Evolutionary conservation across 2,329 filamentous ascomycete species (phyloP), one percentile per base, ranked within the genome.

Genomic region (Xylariaceae sp.): DNA sequence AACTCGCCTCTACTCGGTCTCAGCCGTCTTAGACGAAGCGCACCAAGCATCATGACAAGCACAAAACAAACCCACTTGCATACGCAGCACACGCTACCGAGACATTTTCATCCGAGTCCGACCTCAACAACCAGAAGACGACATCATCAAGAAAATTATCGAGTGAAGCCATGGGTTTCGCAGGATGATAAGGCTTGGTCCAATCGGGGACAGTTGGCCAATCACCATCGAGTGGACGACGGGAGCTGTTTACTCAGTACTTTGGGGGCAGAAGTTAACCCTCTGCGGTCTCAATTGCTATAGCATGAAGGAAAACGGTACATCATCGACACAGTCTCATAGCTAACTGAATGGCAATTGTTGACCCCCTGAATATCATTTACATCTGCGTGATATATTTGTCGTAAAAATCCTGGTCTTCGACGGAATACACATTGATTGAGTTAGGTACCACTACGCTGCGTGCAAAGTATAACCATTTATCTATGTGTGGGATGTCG

Each of bases 1-100:
- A 60, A 64, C 67, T 72, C 70, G 61, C 64, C 57, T 61, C 67
- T 68, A 63, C 67, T 70, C 71, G 72, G 71, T 73, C 71, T 70
- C 71, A 65, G 66, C 70, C 56, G 56, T 56, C 54, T 56, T 68
- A 63, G 65, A 62, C 61, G 63, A 58, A 61, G 57, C 62, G 42
- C 59, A 58, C 59, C 55, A 60, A 63, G 18, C 60, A 63, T 62
- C 68, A 73, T 69, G 71, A 72, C 64, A 70, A 71, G 40, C 19
- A 58, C 53, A 60, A 64, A 63, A 54, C 64, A 63, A 64, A 53
- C 57, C 53, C 48, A 56, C 49, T 61, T 64, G 68, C 61, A 62
- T 63, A 61, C 65, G 66, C 69, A 70, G 67, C 68, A 65, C 48
- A 48, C 18, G 49, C 46, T 48, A 49, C 47, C 47, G 37, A 50